phyloP scores from a whole-genome alignment of 768 basidiomycete genomes.

The Fibroporia radiculosa region DNA sequence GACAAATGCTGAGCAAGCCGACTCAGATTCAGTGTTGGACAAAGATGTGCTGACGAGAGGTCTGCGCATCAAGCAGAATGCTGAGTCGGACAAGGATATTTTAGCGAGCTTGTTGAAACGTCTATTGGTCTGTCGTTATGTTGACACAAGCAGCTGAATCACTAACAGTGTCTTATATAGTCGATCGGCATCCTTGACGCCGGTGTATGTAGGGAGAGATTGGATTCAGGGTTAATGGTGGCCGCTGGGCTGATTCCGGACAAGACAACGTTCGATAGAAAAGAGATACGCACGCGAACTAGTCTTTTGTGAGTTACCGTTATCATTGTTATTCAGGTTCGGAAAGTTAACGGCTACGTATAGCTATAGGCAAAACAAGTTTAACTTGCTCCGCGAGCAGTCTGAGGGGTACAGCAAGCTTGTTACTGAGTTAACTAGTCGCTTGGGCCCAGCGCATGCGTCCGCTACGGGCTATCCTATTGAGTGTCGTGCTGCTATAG shows the following conservation, averaged over 20 bases:
- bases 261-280: constrained; percentile 60
- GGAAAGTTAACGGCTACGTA: constrained; percentile 1
- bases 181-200: constrained; percentile 48
- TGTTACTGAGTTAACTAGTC: constrained; percentile 72
- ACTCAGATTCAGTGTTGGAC: constrained; percentile 2
- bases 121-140: constrained; percentile 44
- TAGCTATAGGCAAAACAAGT: constrained; percentile 97
- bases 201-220: constrained; percentile 61
- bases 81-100: constrained; percentile 57
- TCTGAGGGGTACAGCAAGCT: constrained; percentile 97
- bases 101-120: constrained; percentile 51
- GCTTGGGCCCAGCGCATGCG: constrained; percentile 69
- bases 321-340: not conserved
- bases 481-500: constrained; percentile 49
- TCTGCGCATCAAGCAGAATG: constrained; percentile 38
- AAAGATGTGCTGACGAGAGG: constrained; percentile 11
- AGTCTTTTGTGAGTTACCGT: constrained; percentile 62
- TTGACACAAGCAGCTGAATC: not conserved
- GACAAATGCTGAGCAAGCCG: constrained; percentile 14
- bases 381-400: constrained; percentile 94
- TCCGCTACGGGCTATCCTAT: constrained; percentile 54
- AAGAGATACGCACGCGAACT: constrained; percentile 74
- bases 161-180: constrained; percentile 29
- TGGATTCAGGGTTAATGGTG: constrained; percentile 59
- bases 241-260: constrained; percentile 64